These are phyloP conservation scores for Schizosaccharomyces osmophilus DNA, from an alignment of 805 yeast species.

Conservation along the genomic window DNA sequence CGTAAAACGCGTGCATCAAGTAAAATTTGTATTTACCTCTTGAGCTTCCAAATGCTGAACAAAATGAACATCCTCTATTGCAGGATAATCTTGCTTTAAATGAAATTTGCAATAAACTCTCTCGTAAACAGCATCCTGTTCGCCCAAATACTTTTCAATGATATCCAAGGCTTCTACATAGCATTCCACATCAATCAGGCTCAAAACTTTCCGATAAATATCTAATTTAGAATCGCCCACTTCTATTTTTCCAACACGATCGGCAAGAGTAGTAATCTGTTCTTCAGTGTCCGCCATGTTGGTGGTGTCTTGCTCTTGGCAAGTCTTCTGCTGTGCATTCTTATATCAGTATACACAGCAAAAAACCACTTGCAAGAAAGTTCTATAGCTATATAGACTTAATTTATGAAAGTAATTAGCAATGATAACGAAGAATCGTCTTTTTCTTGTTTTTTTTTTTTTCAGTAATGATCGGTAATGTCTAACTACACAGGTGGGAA, in stretches of 20 bases:
- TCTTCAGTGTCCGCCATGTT: neutral
- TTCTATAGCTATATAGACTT: too few relatives aligned
- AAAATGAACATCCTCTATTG: neutral
- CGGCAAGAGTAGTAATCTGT: neutral
- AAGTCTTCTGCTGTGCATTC: neutral
- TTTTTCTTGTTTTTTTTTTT: too few relatives aligned
- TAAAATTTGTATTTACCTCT: neutral
- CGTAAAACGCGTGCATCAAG: neutral
- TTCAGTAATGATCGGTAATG: too few relatives aligned
- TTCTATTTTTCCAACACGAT: neutral
- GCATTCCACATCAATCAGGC: constrained; percentile 18
- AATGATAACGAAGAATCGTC: too few relatives aligned
- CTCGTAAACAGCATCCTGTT: neutral
- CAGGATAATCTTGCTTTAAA: neutral
- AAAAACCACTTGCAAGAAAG: too few relatives aligned
- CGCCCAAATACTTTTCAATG: constrained; percentile 20
- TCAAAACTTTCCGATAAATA: neutral
- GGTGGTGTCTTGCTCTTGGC: neutral
- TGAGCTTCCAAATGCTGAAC: neutral
- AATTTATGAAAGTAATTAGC: too few relatives aligned
- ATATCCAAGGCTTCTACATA: constrained; percentile 21
- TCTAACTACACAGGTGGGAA: too few relatives aligned
- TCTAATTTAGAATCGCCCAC: neutral
- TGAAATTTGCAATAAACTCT: neutral
- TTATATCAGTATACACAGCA: neutral